These are phyloP conservation scores for Irpex lacteus DNA, from an alignment of 1,284 basidiomycete species.

Conservation along the genomic window DNA sequence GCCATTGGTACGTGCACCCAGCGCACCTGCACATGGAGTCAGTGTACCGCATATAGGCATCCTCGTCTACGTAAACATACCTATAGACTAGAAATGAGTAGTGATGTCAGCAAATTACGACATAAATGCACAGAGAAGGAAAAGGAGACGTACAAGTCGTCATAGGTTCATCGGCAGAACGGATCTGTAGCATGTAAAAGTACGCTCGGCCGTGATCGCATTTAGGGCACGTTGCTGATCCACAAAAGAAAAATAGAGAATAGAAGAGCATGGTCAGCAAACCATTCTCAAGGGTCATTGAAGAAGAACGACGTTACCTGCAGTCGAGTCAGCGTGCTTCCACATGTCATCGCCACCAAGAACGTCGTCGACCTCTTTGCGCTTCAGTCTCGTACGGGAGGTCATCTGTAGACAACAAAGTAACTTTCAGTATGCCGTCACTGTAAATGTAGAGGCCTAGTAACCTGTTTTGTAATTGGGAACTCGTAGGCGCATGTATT, in stretches of 20 bases:
- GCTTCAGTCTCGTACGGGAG: slow-evolving; percentile 76
- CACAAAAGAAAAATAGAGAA: neutral
- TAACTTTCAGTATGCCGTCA: slow-evolving; percentile 5
- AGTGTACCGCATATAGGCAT: neutral
- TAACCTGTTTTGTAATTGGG: slow-evolving; percentile 79
- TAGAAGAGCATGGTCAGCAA: neutral
- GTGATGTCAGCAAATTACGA: slow-evolving; percentile 7
- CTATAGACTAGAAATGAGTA: slow-evolving; percentile 30
- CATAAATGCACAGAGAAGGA: slow-evolving; percentile 8
- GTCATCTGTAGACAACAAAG: slow-evolving; percentile 62
- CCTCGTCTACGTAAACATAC: slow-evolving; percentile 18
- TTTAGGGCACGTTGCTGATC: slow-evolving; percentile 76
- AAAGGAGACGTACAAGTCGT: slow-evolving; percentile 77
- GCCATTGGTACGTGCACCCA: slow-evolving; percentile 57
- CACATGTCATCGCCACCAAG: slow-evolving; percentile 92
- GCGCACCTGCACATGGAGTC: slow-evolving; percentile 41
- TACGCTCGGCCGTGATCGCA: slow-evolving; percentile 90
- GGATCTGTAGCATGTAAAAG: slow-evolving; percentile 95
- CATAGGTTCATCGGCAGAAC: slow-evolving; percentile 96
- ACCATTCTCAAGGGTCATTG: neutral
- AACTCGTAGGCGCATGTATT: slow-evolving; percentile 94
- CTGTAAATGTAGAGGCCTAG: too few species aligned
- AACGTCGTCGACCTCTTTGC: slow-evolving; percentile 92
- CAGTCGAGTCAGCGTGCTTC: slow-evolving; percentile 92
- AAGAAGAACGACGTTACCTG: slow-evolving; percentile 46